Percentiles rank a stretch among this genome's conserved stretches.
Evolutionary conservation across 129 eudicot species (phyloP).

Genomic region (Artemisia argyi): DNA sequence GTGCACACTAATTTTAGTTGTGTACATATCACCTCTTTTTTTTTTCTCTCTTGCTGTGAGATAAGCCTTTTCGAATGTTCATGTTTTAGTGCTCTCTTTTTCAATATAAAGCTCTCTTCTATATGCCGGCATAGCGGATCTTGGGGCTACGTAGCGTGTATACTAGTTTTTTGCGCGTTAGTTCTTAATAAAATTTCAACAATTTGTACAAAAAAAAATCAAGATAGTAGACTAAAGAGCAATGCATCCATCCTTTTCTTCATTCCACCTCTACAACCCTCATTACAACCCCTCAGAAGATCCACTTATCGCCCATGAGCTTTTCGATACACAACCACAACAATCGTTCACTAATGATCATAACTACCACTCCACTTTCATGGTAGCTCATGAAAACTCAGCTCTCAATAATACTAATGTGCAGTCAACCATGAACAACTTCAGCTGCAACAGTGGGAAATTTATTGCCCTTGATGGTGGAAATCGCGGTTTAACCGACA

Average conservation of each 20-base stretch:
- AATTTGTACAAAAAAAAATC: too few species aligned
- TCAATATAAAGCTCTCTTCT: slow-evolving; percentile 2
- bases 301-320: not conserved
- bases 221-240: not conserved
- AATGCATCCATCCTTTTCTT: slow-evolving; percentile 27
- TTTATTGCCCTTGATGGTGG: not conserved
- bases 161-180: too few species aligned
- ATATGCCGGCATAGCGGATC: not conserved
- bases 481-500: not conserved
- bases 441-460: slow-evolving; percentile 3
- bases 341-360: slow-evolving; percentile 7
- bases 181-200: too few species aligned
- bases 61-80: slow-evolving; percentile 10
- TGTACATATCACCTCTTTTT: too few species aligned
- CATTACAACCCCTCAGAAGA: slow-evolving; percentile 11
- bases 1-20: too few species aligned
- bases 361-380: not conserved
- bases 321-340: slow-evolving; percentile 11
- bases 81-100: not conserved
- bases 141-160: too few species aligned
- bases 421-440: slow-evolving; percentile 19
- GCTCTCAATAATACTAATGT: slow-evolving; percentile 1
- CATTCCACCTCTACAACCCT: slow-evolving; percentile 21
- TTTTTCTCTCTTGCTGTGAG: slow-evolving; percentile 9
- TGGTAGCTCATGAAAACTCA: slow-evolving; percentile 16